Percentiles rank a stretch among this genome's conserved stretches.
Conservation (phyloP, 257 asterid species). For the Capsicum baccatum region DNA sequence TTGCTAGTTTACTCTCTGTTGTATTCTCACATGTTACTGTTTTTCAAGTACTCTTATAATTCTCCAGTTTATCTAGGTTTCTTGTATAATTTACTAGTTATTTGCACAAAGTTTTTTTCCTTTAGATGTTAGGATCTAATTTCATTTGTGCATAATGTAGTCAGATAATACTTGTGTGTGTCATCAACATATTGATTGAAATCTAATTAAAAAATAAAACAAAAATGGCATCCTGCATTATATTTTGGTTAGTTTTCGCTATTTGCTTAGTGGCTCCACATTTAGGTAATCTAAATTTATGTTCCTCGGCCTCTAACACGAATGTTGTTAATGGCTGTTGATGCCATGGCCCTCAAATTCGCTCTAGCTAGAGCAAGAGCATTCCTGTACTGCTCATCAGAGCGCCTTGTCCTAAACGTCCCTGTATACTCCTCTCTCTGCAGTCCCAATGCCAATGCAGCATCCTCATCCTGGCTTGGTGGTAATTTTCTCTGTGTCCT, state of each 20-base stretch:
- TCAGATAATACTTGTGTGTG: not conserved
- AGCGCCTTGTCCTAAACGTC: slow-evolving; percentile 39
- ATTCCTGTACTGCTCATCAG: slow-evolving; percentile 29
- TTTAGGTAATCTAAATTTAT: slow-evolving; percentile 2
- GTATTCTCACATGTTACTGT: not conserved
- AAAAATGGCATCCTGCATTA: too few species aligned
- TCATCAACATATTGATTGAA: not conserved
- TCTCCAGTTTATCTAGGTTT: not conserved
- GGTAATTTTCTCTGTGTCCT: slow-evolving; percentile 14
- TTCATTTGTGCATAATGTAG: not conserved
- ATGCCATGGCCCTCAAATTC: slow-evolving; percentile 91
- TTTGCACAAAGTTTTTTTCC: too few species aligned
- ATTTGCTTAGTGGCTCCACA: not conserved
- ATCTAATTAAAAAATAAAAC: not conserved
- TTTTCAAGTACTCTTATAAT: not conserved
- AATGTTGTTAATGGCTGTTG: slow-evolving; percentile 54
- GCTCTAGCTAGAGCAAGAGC: slow-evolving; percentile 65
- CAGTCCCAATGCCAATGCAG: slow-evolving; percentile 84
- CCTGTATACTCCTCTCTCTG: slow-evolving; percentile 85
- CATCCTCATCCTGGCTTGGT: slow-evolving; percentile 55
- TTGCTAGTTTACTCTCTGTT: not conserved
- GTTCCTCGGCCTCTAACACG: slow-evolving; percentile 35
- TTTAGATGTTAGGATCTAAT: too few species aligned
- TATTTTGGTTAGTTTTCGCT: too few species aligned
- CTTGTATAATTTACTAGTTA: too few species aligned